Conservation (phyloP, 1,284 basidiomycete species). For the Farysia itapuensis region DNA sequence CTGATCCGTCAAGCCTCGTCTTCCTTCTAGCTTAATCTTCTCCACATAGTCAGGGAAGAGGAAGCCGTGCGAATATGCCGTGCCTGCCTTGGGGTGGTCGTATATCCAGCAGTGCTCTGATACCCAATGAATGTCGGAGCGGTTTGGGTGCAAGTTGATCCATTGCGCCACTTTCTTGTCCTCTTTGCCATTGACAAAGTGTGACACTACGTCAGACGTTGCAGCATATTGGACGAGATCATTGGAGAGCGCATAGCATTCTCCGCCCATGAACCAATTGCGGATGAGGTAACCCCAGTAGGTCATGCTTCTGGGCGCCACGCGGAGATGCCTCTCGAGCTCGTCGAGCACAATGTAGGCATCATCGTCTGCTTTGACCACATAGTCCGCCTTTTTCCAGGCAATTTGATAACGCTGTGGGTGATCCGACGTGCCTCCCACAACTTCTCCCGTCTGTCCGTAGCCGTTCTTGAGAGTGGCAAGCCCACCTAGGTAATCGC, state of each 20-base stretch:
- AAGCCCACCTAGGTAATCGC: slow-evolving; percentile 1
- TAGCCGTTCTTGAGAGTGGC: slow-evolving; percentile 12
- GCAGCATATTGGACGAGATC: slow-evolving; percentile 87
- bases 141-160: slow-evolving; percentile 85
- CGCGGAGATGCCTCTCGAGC: slow-evolving; percentile 55
- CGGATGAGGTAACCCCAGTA: slow-evolving; percentile 74
- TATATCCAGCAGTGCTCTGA: slow-evolving; percentile 97
- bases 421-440: slow-evolving; percentile 15
- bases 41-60: slow-evolving; percentile 88
- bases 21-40: slow-evolving; percentile 65
- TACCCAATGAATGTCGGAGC: slow-evolving; percentile 78
- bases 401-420: slow-evolving; percentile 41
- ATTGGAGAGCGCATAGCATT: slow-evolving; percentile 87
- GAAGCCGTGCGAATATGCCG: slow-evolving; percentile 89
- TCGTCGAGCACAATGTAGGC: slow-evolving; percentile 55
- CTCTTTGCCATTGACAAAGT: slow-evolving; percentile 79
- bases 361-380: slow-evolving; percentile 59
- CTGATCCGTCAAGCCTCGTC: slow-evolving; percentile 60
- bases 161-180: slow-evolving; percentile 91
- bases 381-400: slow-evolving; percentile 59
- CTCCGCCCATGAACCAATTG: slow-evolving; percentile 93
- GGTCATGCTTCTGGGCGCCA: slow-evolving; percentile 49
- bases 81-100: slow-evolving; percentile 89
- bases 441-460: slow-evolving; percentile 28
- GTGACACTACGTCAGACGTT: slow-evolving; percentile 70